Evolutionary conservation across 768 basidiomycete species (phyloP), one percentile per base, ranked within the genome.

Genomic region (Suillus clintonianus): DNA sequence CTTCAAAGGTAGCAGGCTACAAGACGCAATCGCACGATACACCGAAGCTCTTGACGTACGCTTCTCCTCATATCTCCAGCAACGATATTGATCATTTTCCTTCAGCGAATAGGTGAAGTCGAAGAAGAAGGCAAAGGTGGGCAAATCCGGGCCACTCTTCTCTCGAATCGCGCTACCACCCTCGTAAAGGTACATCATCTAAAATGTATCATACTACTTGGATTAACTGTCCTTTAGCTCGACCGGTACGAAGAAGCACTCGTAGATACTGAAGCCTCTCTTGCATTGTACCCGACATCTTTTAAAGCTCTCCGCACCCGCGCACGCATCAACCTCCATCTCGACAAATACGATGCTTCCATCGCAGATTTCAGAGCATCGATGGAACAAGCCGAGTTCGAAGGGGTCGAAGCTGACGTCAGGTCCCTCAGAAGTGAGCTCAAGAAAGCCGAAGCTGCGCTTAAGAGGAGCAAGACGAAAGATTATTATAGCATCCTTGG

Each of bases 241-340:
- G 81, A 87, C 61, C 80, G 80, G 55, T 81, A 89, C 69, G 79
- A 87, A 36, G 88, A 89, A 13, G 93, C 94, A 0, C 81, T 95
- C 27, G 74, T 72, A 42, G 93, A 95, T 70, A 90, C 88, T 2
- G 84, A 89, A 53, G 81, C 81, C 13, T 92, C 91, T 9, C 83
- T 96, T 17, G 63, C 69, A 5, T 81, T 94, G 47, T 72, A 82
- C 60, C 83, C 90, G 0, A 79, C 80, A 45, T 89, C 90, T 9
- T 95, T 90, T 83, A 96, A 96, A 77, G 92, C 92, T 4, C 79
- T 92, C 45, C 90, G 94, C 53, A 95, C 94, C 8, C 89, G 93
- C 41, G 94, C 92, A 13, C 87, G 94, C 4, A 89, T 94, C 59
- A 71, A 90, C 68, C 81, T 94, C 8, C 82, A 89, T 70, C 81